A percentile compares a stretch with the other conserved stretches of the same genome.
Evolutionary conservation across 768 basidiomycete genomes (phyloP).

Genomic region (Chalciporus pseudorubinellus): DNA sequence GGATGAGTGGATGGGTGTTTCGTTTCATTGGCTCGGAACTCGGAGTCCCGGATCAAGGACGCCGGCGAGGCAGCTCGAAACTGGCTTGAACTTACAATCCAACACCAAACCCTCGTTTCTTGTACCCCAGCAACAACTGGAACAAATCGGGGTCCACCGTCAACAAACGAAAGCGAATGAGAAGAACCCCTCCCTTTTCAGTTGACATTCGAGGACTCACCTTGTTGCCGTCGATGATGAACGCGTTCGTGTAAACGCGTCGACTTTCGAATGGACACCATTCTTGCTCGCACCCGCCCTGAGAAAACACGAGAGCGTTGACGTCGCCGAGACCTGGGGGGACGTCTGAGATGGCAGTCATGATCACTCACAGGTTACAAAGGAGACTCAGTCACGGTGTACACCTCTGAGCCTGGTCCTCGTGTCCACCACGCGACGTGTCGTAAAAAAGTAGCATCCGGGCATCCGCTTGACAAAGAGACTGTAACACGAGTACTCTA

Average conservation of each 20-base stretch:
- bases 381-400: background rate
- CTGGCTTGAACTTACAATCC: constrained; percentile 50
- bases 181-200: too few species aligned
- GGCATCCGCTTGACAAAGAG: background rate
- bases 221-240: constrained; percentile 53
- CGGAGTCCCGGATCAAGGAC: background rate
- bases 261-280: constrained; percentile 47
- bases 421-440: background rate
- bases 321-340: constrained; percentile 45
- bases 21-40: too few species aligned
- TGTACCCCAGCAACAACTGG: constrained; percentile 74
- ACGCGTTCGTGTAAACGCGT: constrained; percentile 68
- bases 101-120: constrained; percentile 75
- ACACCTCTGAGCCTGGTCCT: background rate
- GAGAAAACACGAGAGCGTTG: constrained; percentile 26
- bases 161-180: too few species aligned
- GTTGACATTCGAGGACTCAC: constrained; percentile 35
- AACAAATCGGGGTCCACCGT: too few species aligned
- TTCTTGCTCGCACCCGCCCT: constrained; percentile 38
- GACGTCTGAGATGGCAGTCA: constrained; percentile 14
- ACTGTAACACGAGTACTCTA: background rate
- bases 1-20: background rate
- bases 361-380: background rate
- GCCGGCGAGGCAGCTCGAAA: background rate
- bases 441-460: background rate